Evolutionary conservation across 2,329 filamentous ascomycete genomes (phyloP), one percentile per base, ranked within the genome.

Genomic region (Fusarium tricinctum): DNA sequence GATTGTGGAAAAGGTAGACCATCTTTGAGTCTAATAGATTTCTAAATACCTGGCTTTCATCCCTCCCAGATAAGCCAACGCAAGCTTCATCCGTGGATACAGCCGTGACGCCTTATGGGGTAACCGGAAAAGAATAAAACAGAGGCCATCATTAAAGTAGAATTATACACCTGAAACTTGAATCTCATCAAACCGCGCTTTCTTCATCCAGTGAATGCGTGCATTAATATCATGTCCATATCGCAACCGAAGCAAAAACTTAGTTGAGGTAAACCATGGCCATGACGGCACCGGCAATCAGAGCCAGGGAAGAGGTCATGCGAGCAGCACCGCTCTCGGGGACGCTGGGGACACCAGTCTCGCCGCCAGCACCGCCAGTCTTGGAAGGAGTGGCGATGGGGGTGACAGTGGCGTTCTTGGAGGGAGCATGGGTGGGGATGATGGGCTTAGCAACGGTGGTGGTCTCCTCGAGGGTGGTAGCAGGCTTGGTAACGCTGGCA

Each of bases 241-340:
- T 17, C 15, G 17, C 35, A 38, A 38, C 35, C 30, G 28, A 30
- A 30, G 28, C 33, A 35, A 38, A 19, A 64, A 63, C 59, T 74
- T 76, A 78, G 68, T 73, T 73, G 40, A 80, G 64, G 71, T 74
- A 77, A 57, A 73, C 77, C 58, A 79, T 67, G 66, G 75, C 78
- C 50, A 76, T 75, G 56, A 75, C 70, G 55, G 73, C 78, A 66
- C 74, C 78, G 19, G 74, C 76, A 60, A 78, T 68, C 23, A 79
- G 74, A 45, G 73, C 76, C 57, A 79, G 55, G 32, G 76, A 75
- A 35, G 78, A 76, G 38, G 74, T 73, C 51, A 78, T 66, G 58
- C 71, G 75, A 7, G 56, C 55, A 49, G 59, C 58, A 14, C 58
- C 53, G 26, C 69, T 58, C 53, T 59, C 35, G 9, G 35, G 35